Percentiles rank a stretch among this genome's conserved stretches.
phyloP scores from a whole-genome alignment of 2,329 filamentous ascomycete species.

The Fusarium piperis region DNA sequence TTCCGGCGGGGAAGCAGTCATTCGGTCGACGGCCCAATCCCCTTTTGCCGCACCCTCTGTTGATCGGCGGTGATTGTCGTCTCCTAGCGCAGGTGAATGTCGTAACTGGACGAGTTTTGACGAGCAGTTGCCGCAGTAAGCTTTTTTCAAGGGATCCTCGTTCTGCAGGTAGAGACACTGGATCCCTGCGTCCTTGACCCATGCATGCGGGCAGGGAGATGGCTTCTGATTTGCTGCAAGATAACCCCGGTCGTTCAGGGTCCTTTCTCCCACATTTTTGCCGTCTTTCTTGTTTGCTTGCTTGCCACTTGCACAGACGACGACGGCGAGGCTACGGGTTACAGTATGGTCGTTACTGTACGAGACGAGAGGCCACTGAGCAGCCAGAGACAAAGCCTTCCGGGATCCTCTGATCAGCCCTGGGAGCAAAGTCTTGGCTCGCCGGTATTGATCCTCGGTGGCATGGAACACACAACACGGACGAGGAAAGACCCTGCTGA shows the following conservation, averaged over 20 bases:
- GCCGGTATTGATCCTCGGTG: not conserved
- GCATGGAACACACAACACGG: slow-evolving; percentile 5
- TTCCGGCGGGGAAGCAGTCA: slow-evolving; percentile 1
- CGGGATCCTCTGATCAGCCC: not conserved
- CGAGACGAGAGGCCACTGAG: not conserved
- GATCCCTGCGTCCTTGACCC: slow-evolving; percentile 12
- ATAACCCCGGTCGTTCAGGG: slow-evolving; percentile 33
- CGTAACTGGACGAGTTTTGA: slow-evolving; percentile 31
- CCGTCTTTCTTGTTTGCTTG: not conserved
- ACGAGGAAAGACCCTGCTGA: slow-evolving; percentile 41
- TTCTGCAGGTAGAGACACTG: not conserved
- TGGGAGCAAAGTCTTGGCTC: slow-evolving; percentile 11
- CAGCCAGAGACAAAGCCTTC: not conserved
- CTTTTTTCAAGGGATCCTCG: slow-evolving; percentile 30
- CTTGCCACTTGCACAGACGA: slow-evolving; percentile 6
- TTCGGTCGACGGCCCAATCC: slow-evolving; percentile 23
- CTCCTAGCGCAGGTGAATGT: slow-evolving; percentile 38
- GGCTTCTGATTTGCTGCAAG: slow-evolving; percentile 17
- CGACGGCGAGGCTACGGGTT: slow-evolving; percentile 17
- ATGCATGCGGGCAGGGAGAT: not conserved
- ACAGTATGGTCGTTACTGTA: slow-evolving; percentile 23
- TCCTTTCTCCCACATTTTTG: slow-evolving; percentile 24
- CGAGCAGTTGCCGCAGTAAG: slow-evolving; percentile 16
- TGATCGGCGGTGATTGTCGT: slow-evolving; percentile 41
- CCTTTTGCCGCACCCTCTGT: slow-evolving; percentile 17